Percentiles rank a stretch among this genome's conserved stretches.
These are phyloP conservation scores for Acanthamoeba royreba DNA, from an alignment of 208 protist genomes.

Conservation along the genomic window DNA sequence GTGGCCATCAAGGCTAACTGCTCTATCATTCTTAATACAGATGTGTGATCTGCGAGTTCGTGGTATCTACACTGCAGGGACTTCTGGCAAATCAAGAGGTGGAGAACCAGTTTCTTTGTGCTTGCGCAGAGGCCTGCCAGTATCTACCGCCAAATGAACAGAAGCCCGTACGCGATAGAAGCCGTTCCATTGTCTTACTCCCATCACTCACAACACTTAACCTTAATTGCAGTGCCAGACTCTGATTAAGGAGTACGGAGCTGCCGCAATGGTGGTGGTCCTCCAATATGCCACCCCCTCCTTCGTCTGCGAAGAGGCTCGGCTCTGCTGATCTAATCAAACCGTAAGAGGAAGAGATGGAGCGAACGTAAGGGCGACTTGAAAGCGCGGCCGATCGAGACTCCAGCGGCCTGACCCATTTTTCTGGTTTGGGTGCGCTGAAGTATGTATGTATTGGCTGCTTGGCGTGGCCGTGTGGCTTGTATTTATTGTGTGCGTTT, in stretches of 20 bases:
- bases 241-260: not conserved
- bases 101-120: not conserved
- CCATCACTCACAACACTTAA: not conserved
- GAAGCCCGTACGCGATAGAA: not conserved
- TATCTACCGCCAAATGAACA: not conserved
- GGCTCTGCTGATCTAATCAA: not conserved
- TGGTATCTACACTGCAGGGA: not conserved
- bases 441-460: not conserved
- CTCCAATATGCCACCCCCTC: not conserved
- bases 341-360: not conserved
- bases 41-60: conserved; percentile 30
- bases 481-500: too few relatives aligned
- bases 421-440: not conserved
- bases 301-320: not conserved
- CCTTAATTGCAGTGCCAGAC: not conserved
- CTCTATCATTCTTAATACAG: not conserved
- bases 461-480: too few relatives aligned
- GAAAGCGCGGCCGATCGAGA: not conserved
- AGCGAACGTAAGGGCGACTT: not conserved
- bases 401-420: not conserved
- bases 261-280: not conserved
- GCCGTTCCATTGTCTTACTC: not conserved
- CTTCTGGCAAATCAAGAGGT: not conserved
- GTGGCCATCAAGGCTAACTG: too few relatives aligned
- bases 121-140: not conserved